Percentiles rank a stretch among this genome's conserved stretches.
Evolutionary conservation across 768 basidiomycete genomes (phyloP).

Genomic region (button mushroom (Agaricus bisporus)): DNA sequence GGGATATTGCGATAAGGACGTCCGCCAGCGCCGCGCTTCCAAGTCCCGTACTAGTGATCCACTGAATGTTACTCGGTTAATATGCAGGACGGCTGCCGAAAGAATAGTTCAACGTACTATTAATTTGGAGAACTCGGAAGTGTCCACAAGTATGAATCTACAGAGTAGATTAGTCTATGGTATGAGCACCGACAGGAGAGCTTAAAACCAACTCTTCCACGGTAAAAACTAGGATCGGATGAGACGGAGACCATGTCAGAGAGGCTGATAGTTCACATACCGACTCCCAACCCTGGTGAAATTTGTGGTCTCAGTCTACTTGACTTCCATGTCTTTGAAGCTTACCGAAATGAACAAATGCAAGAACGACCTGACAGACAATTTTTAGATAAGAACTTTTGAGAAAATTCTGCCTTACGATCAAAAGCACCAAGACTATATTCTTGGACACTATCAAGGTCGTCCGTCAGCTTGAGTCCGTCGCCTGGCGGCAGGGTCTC

Average conservation of each 20-base stretch:
- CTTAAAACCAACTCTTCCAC: slow-evolving; percentile 31
- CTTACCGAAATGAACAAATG: slow-evolving; percentile 38
- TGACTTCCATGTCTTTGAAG: neutral
- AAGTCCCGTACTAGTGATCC: slow-evolving; percentile 43
- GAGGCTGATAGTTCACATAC: slow-evolving; percentile 19
- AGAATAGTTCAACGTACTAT: slow-evolving; percentile 22
- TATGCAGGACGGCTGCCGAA: slow-evolving; percentile 1
- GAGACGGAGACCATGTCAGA: neutral
- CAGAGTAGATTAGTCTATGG: slow-evolving; percentile 10
- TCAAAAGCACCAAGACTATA: slow-evolving; percentile 31
- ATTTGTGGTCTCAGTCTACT: neutral
- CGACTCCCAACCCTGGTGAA: slow-evolving; percentile 32
- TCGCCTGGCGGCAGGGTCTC: neutral
- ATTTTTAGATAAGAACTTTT: neutral
- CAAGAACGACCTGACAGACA: slow-evolving; percentile 28
- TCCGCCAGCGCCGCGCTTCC: slow-evolving; percentile 44
- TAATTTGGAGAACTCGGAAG: slow-evolving; percentile 26
- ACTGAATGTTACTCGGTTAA: slow-evolving; percentile 42
- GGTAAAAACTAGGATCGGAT: slow-evolving; percentile 32
- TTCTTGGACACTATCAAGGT: slow-evolving; percentile 37
- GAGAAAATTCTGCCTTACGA: slow-evolving; percentile 24
- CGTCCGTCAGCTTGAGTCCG: neutral
- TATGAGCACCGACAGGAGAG: neutral
- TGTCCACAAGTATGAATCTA: slow-evolving; percentile 29
- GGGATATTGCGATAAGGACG: slow-evolving; percentile 39